Base-by-base conservation (phyloP, 2,329 filamentous ascomycete species). In the Talaromyces sp. region DNA sequence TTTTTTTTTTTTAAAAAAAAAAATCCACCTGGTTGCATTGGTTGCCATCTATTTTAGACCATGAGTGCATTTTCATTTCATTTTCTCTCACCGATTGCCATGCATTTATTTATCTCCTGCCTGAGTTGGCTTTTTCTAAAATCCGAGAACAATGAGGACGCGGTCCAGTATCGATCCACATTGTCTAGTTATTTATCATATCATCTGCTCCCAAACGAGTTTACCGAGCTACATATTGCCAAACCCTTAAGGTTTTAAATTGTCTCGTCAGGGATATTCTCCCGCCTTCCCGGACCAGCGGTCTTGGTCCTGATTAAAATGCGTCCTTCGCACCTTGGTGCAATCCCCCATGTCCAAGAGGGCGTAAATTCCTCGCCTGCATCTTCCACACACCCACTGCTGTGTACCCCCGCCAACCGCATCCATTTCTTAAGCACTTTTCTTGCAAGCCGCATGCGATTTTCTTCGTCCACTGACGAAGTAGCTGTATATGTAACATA, bases 331-430 rank as follows among this genome's bases (percentile, higher is more conserved):
- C 93, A 64, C 61, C 84, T 83, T 0, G 92, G 92, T 60, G 88
- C 85, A 72, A 96, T 93, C 1, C 90, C 88, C 64, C 84, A 85
- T 9, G 91, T 93, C 91, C 92, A 96, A 65, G 88, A 83, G 2
- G 84, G 82, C 42, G 77, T 77, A 33, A 89, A 86, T 57, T 86
- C 83, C 63, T 87, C 86, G 0, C 78, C 82, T 57, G 86, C 80
- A 61, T 82, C 80, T 62, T 90, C 82, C 17, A 83, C 81, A 59
- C 83, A 47, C 78, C 82, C 11, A 56, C 73, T 69, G 57, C 78
- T 81, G 62, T 86, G 80, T 22, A 96, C 77, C 0, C 87, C 86
- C 0, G 89, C 86, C 62, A 86, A 75, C 25, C 84, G 80, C 69
- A 88, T 88, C 92, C 92, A 96, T 68, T 89, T 90, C 22, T 81